phyloP scores from a whole-genome alignment of 179 eudicot species.

The Kewa caespitosa region DNA sequence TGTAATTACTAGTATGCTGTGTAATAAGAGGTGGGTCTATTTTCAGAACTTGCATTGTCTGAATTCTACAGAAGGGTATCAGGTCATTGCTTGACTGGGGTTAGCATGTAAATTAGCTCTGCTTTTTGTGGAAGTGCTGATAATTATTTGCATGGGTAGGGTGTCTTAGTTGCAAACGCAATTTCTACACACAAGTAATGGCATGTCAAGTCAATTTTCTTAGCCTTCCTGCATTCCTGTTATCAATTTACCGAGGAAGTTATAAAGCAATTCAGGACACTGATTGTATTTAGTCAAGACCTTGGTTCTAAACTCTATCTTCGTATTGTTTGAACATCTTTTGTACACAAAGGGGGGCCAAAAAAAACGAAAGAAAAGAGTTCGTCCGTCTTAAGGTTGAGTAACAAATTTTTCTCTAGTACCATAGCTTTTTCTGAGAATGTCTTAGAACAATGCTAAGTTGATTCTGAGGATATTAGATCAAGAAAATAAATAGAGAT shows the following conservation, averaged over 20 bases:
- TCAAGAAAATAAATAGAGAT: too few relatives aligned
- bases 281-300: too few relatives aligned
- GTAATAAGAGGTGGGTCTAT: conserved; percentile 13
- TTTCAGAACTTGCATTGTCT: conserved; percentile 9
- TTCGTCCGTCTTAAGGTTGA: too few relatives aligned
- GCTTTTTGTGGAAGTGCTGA: conserved; percentile 24
- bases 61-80: background rate
- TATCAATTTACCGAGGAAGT: background rate
- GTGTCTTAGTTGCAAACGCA: conserved; percentile 17
- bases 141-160: conserved; percentile 14
- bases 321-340: too few relatives aligned
- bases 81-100: background rate
- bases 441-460: too few relatives aligned
- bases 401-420: too few relatives aligned
- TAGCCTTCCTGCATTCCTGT: conserved; percentile 12
- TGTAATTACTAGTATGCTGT: background rate
- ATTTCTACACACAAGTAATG: conserved; percentile 19
- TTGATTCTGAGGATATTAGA: too few relatives aligned
- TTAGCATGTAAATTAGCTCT: conserved; percentile 3
- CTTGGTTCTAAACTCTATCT: too few relatives aligned
- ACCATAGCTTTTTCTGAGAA: too few relatives aligned
- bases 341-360: background rate
- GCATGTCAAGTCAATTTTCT: conserved; percentile 22
- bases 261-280: background rate
- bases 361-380: too few relatives aligned